These are phyloP conservation scores for Onygenales sp. DNA, from an alignment of 2,329 filamentous ascomycete genomes.

Conservation along the genomic window DNA sequence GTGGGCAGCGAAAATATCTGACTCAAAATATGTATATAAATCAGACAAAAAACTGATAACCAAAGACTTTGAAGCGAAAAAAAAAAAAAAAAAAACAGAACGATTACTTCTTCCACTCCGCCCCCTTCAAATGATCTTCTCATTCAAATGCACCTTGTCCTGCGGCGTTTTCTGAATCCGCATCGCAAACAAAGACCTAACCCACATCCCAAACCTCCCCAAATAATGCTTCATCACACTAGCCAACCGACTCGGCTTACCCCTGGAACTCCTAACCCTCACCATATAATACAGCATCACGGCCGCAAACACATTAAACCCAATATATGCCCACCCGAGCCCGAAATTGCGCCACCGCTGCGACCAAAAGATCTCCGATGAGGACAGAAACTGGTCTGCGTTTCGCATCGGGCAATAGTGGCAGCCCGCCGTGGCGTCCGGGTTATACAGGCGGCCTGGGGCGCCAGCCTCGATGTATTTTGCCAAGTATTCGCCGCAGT, in stretches of 20 bases:
- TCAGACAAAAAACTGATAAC: too few relatives aligned
- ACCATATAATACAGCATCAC: slow-evolving; percentile 46
- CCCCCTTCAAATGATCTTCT: slow-evolving; percentile 4
- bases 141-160: slow-evolving; percentile 10
- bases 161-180: slow-evolving; percentile 8
- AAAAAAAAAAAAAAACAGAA: too few relatives aligned
- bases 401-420: slow-evolving; percentile 34
- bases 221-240: slow-evolving; percentile 9
- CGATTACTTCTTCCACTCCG: neutral
- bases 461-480: slow-evolving; percentile 36
- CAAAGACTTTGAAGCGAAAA: too few relatives aligned
- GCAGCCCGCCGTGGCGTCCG: slow-evolving; percentile 42
- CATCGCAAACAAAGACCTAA: slow-evolving; percentile 9
- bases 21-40: too few relatives aligned
- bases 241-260: slow-evolving; percentile 6
- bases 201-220: slow-evolving; percentile 3
- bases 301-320: slow-evolving; percentile 49
- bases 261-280: slow-evolving; percentile 17
- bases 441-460: slow-evolving; percentile 48
- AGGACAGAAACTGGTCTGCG: slow-evolving; percentile 33
- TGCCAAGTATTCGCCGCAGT: slow-evolving; percentile 51
- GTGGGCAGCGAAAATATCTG: too few relatives aligned
- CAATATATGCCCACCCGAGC: slow-evolving; percentile 50
- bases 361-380: slow-evolving; percentile 43
- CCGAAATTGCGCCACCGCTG: slow-evolving; percentile 63